A percentile compares a stretch with the other conserved stretches of the same genome.
Conservation (phyloP, 2,329 filamentous ascomycete genomes). For the Fusarium paranaense region DNA sequence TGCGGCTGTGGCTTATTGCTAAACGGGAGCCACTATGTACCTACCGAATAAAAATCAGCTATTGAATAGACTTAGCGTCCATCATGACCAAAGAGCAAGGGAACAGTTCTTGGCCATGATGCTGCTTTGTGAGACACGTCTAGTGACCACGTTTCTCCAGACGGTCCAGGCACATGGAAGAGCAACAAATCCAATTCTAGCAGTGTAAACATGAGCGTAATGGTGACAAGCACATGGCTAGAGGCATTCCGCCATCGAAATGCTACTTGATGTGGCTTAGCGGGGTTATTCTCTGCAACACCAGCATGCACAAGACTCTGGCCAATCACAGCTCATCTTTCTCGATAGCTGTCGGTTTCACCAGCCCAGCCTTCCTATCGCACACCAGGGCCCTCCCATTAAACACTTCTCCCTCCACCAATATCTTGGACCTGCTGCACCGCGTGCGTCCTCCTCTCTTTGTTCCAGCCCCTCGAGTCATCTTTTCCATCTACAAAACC, state of each 20-base stretch:
- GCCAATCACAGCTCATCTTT: conserved; percentile 35
- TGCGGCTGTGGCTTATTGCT: neutral
- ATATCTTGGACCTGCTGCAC: conserved; percentile 11
- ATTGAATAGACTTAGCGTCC: neutral
- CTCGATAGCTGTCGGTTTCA: conserved; percentile 40
- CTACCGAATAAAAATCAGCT: neutral
- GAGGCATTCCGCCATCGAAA: neutral
- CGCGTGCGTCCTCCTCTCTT: conserved; percentile 9
- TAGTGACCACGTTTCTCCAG: neutral
- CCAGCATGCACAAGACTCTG: neutral
- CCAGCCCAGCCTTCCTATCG: conserved; percentile 12
- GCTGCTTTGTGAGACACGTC: neutral
- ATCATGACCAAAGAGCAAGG: neutral
- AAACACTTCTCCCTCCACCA: conserved; percentile 7
- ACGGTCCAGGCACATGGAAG: neutral
- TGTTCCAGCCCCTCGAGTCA: neutral
- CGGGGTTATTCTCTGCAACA: neutral
- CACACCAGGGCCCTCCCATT: conserved; percentile 11
- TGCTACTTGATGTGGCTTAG: conserved; percentile 4
- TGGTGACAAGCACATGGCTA: neutral
- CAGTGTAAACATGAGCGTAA: neutral
- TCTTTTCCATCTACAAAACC: neutral
- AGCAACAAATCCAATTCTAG: neutral
- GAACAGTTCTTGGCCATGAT: neutral
- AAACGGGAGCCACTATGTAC: neutral